Percentiles rank a stretch among this genome's conserved stretches.
These are phyloP conservation scores for Alternaria rosae DNA, from an alignment of 2,329 filamentous ascomycete species.

Conservation along the genomic window DNA sequence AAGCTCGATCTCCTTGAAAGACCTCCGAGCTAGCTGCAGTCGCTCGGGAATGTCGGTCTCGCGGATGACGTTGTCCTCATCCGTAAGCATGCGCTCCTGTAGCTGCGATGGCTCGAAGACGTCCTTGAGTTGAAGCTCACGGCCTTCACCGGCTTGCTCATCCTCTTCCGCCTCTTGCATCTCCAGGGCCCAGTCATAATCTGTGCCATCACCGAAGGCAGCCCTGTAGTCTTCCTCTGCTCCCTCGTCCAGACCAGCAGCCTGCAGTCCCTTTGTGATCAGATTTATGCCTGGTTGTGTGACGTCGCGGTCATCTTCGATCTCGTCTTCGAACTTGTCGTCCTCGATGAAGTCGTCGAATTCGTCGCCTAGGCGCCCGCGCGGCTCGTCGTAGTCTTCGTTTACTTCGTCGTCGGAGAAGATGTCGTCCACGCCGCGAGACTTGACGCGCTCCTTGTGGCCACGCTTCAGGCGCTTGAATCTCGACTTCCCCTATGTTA, in stretches of 20 bases:
- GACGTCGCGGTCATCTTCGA: slow-evolving; percentile 86
- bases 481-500: slow-evolving; percentile 68
- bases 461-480: slow-evolving; percentile 97
- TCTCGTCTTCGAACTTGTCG: slow-evolving; percentile 80
- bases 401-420: slow-evolving; percentile 94
- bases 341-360: slow-evolving; percentile 89
- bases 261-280: slow-evolving; percentile 75
- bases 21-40: slow-evolving; percentile 88
- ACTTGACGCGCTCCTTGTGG: slow-evolving; percentile 71
- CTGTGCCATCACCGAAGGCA: slow-evolving; percentile 93
- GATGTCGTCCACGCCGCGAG: slow-evolving; percentile 85
- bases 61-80: slow-evolving; percentile 91
- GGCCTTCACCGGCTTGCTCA: slow-evolving; percentile 77
- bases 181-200: slow-evolving; percentile 93
- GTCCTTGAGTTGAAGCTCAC: slow-evolving; percentile 91
- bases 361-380: slow-evolving; percentile 44
- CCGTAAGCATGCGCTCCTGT: slow-evolving; percentile 91
- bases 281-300: slow-evolving; percentile 78
- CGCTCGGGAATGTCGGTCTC: slow-evolving; percentile 90
- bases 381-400: slow-evolving; percentile 57
- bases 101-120: slow-evolving; percentile 98
- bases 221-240: slow-evolving; percentile 94
- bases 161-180: slow-evolving; percentile 85
- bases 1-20: slow-evolving; percentile 83
- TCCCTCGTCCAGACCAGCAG: slow-evolving; percentile 86